Percentiles rank a stretch among this genome's conserved stretches.
phyloP scores from a whole-genome alignment of 192 early-diverging fungal species.

The Spinellus fusiger region DNA sequence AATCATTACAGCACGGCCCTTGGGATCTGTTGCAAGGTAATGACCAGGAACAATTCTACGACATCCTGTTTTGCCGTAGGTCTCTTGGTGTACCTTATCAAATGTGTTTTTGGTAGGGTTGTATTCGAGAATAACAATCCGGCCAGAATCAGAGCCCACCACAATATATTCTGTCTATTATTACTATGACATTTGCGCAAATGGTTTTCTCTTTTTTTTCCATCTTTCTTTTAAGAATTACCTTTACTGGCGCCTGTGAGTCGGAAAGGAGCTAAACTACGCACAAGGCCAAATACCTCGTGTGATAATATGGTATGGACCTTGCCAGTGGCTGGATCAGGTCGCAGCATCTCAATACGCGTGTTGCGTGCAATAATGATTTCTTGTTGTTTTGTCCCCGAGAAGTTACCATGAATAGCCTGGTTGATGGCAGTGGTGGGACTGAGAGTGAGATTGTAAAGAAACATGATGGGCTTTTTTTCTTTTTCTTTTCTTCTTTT shows the following conservation, averaged over 20 bases:
- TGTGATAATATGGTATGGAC: slow-evolving; percentile 63
- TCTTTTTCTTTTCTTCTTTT: not conserved
- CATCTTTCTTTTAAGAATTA: slow-evolving; percentile 17
- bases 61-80: slow-evolving; percentile 88
- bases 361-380: slow-evolving; percentile 69
- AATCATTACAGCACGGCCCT: slow-evolving; percentile 94
- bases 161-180: slow-evolving; percentile 78
- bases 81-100: slow-evolving; percentile 83
- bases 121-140: slow-evolving; percentile 87
- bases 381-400: slow-evolving; percentile 87
- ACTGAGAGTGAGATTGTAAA: slow-evolving; percentile 91
- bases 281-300: slow-evolving; percentile 82
- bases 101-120: slow-evolving; percentile 67
- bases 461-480: slow-evolving; percentile 42
- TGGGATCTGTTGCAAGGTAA: slow-evolving; percentile 93
- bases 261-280: slow-evolving; percentile 78
- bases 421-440: slow-evolving; percentile 71
- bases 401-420: slow-evolving; percentile 86
- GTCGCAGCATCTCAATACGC: slow-evolving; percentile 74
- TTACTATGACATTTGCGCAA: not conserved
- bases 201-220: not conserved
- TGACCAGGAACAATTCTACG: slow-evolving; percentile 90
- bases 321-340: slow-evolving; percentile 78
- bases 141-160: slow-evolving; percentile 85
- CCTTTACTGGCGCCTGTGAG: slow-evolving; percentile 86